phyloP scores from a whole-genome alignment of 441 rosid species.

The Pelargonium citronellum region DNA sequence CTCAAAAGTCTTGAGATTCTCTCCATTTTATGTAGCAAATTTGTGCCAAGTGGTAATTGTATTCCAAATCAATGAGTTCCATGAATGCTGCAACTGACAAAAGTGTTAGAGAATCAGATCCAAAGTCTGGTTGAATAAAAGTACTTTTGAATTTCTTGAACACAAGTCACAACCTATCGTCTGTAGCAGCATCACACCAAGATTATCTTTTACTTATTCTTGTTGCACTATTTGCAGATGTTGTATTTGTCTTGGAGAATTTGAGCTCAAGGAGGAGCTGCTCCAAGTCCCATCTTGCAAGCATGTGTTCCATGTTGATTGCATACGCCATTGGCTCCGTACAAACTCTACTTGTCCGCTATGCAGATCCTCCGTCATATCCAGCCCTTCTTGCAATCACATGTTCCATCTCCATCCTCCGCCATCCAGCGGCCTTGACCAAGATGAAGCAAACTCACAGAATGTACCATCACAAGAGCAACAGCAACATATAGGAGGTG shows the following conservation, averaged over 20 bases:
- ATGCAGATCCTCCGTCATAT: conserved; percentile 59
- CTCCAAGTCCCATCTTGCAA: conserved; percentile 74
- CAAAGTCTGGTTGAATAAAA: background rate
- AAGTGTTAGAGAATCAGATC: conserved; percentile 4
- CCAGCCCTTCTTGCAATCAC: conserved; percentile 18
- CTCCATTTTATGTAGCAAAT: background rate
- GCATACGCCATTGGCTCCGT: conserved; percentile 79
- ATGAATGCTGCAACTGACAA: background rate
- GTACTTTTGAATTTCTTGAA: background rate
- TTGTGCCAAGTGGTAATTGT: background rate
- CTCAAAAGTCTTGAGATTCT: background rate
- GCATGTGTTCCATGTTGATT: conserved; percentile 79
- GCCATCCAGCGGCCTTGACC: conserved; percentile 9
- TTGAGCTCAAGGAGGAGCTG: conserved; percentile 70
- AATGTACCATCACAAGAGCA: conserved; percentile 17
- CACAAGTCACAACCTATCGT: background rate
- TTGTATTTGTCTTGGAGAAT: conserved; percentile 90
- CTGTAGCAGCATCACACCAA: background rate
- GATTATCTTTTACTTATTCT: background rate
- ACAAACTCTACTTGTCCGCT: conserved; percentile 87
- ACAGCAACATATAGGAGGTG: conserved; percentile 10
- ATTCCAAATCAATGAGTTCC: background rate
- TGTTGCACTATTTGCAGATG: conserved; percentile 39
- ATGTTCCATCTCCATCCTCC: conserved; percentile 16
- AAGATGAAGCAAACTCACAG: conserved; percentile 6